Evolutionary conservation across 805 yeast genomes (phyloP).

Genomic region (Lachancea sp.): DNA sequence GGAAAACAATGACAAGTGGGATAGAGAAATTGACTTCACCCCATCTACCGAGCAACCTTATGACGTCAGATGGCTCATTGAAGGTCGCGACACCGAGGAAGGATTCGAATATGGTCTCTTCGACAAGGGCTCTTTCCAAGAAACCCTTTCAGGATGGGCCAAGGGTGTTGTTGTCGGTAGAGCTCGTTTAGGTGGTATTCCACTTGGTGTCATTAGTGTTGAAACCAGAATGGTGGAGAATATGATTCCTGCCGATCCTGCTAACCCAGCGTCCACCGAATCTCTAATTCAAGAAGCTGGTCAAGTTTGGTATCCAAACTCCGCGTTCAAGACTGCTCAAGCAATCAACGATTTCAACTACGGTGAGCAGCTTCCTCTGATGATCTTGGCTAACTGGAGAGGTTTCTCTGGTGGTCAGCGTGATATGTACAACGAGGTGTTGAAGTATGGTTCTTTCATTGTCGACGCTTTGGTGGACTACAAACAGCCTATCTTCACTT

Average conservation of each 20-base stretch:
- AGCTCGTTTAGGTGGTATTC: constrained; percentile 98
- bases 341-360: constrained; percentile 95
- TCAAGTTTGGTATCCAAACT: constrained; percentile 99
- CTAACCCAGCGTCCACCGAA: constrained; percentile 93
- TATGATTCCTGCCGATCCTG: constrained; percentile 95
- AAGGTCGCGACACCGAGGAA: constrained; percentile 70
- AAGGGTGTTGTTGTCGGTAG: constrained; percentile 97
- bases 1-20: constrained; percentile 83
- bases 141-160: constrained; percentile 97
- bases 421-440: constrained; percentile 97
- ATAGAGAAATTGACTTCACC: constrained; percentile 76
- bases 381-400: constrained; percentile 99
- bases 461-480: constrained; percentile 95
- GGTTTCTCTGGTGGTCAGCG: constrained; percentile 99
- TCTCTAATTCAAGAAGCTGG: constrained; percentile 89
- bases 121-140: constrained; percentile 90
- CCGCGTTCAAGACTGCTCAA: constrained; percentile 98
- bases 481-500: constrained; percentile 94
- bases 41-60: constrained; percentile 70
- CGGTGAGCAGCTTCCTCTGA: constrained; percentile 96
- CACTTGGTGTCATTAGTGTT: constrained; percentile 96
- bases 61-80: constrained; percentile 93
- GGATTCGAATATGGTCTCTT: constrained; percentile 81
- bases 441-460: constrained; percentile 93
- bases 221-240: constrained; percentile 89